These are phyloP conservation scores for Corynespora cassiicola DNA, from an alignment of 2,329 filamentous ascomycete genomes.

Conservation along the genomic window DNA sequence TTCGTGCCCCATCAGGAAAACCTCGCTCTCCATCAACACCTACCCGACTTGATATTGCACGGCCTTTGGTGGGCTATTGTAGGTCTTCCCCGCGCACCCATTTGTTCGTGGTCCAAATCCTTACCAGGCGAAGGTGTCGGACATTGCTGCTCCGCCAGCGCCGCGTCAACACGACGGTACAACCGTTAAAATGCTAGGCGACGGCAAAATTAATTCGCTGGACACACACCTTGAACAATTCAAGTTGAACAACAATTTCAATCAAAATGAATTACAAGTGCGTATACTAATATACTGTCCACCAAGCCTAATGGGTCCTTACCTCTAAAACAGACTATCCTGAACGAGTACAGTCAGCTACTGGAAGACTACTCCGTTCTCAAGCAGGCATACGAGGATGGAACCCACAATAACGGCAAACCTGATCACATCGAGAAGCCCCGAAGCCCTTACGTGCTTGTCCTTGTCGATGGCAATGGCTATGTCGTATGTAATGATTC, in stretches of 20 bases:
- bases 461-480: constrained; percentile 68
- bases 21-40: no score
- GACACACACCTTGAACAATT: constrained; percentile 37
- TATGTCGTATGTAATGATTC: constrained; percentile 49
- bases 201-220: constrained; percentile 30
- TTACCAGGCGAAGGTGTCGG: no score
- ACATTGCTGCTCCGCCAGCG: no score
- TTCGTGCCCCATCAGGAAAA: no score
- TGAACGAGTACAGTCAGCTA: constrained; percentile 52
- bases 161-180: no score
- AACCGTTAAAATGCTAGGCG: constrained; percentile 26
- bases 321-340: constrained; percentile 29
- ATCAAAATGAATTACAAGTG: constrained; percentile 27
- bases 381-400: constrained; percentile 65
- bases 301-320: no score
- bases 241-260: constrained; percentile 26
- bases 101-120: no score
- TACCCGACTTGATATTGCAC: no score
- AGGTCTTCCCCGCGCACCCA: no score
- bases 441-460: constrained; percentile 65
- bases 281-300: background rate
- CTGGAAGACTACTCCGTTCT: constrained; percentile 62
- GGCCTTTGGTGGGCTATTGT: no score
- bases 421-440: constrained; percentile 40
- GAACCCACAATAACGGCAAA: no score